A percentile compares a stretch with the other conserved stretches of the same genome.
These are phyloP conservation scores for Colletotrichum chrysophilum DNA, from an alignment of 2,329 filamentous ascomycete species.

Conservation along the genomic window DNA sequence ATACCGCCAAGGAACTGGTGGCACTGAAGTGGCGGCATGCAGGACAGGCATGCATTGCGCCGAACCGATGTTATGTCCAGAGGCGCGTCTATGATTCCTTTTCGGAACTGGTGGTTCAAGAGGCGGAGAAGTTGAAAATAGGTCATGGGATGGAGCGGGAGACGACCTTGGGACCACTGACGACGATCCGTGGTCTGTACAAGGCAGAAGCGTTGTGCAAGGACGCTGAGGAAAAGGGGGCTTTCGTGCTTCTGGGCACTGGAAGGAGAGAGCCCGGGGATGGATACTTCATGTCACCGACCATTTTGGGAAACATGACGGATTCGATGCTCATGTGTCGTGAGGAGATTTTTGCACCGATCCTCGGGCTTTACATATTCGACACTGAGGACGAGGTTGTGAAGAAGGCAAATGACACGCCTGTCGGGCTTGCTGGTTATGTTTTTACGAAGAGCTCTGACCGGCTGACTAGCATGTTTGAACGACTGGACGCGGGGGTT, in stretches of 20 bases:
- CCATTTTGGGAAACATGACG: conserved; percentile 72
- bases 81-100: conserved; percentile 59
- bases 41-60: conserved; percentile 66
- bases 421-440: conserved; percentile 77
- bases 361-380: conserved; percentile 74
- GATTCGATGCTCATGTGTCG: conserved; percentile 68
- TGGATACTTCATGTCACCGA: conserved; percentile 77
- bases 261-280: conserved; percentile 58
- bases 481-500: conserved; percentile 68
- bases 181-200: conserved; percentile 35
- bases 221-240: conserved; percentile 69
- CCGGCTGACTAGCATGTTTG: conserved; percentile 46
- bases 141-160: conserved; percentile 28
- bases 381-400: conserved; percentile 75
- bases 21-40: conserved; percentile 60
- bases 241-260: conserved; percentile 62
- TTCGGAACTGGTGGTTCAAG: conserved; percentile 48
- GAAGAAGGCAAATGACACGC: conserved; percentile 68
- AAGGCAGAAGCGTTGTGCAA: conserved; percentile 58
- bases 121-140: conserved; percentile 20
- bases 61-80: conserved; percentile 63
- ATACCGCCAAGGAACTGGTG: conserved; percentile 60
- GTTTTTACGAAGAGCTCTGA: conserved; percentile 64
- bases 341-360: conserved; percentile 80
- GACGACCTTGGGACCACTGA: conserved; percentile 40